A percentile compares a stretch with the other conserved stretches of the same genome.
phyloP scores from a whole-genome alignment of 2,329 filamentous ascomycete species.

The Aplosporella prunicola region DNA sequence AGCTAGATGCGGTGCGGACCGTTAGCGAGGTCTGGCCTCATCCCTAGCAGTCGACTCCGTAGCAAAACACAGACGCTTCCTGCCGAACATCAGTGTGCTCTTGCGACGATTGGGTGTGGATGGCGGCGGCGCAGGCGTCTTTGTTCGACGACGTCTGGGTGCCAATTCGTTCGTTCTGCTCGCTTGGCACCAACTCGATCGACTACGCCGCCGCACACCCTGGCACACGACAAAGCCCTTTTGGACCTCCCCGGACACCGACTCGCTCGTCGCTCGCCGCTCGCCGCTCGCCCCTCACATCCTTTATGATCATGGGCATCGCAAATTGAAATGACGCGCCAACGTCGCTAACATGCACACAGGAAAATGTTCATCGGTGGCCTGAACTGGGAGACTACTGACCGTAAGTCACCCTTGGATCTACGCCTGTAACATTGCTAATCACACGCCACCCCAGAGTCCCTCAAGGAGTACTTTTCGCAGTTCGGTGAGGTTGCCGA shows the following conservation, averaged over 20 bases:
- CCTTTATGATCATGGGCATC: too few relatives aligned
- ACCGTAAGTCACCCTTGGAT: conserved; percentile 58
- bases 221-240: too few relatives aligned
- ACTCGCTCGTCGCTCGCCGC: too few relatives aligned
- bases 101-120: conserved; percentile 11
- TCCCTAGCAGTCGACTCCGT: conserved; percentile 62
- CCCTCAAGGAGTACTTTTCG: conserved; percentile 91
- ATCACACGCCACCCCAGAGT: conserved; percentile 52
- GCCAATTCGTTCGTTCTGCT: too few relatives aligned
- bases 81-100: conserved; percentile 31
- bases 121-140: too few relatives aligned
- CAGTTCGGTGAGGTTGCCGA: conserved; percentile 96
- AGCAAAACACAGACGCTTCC: conserved; percentile 52
- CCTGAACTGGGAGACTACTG: conserved; percentile 97
- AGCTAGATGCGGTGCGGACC: conserved; percentile 15
- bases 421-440: neutral
- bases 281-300: too few relatives aligned
- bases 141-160: too few relatives aligned
- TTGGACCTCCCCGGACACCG: too few relatives aligned
- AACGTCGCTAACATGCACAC: too few relatives aligned
- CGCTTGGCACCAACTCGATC: too few relatives aligned
- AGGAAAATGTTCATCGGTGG: conserved; percentile 99
- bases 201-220: too few relatives aligned
- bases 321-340: too few relatives aligned
- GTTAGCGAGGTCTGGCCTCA: conserved; percentile 2